Percentiles rank a stretch among this genome's conserved stretches.
phyloP scores from a whole-genome alignment of 148 eudicot species.

The Camellia lanceoleosa region DNA sequence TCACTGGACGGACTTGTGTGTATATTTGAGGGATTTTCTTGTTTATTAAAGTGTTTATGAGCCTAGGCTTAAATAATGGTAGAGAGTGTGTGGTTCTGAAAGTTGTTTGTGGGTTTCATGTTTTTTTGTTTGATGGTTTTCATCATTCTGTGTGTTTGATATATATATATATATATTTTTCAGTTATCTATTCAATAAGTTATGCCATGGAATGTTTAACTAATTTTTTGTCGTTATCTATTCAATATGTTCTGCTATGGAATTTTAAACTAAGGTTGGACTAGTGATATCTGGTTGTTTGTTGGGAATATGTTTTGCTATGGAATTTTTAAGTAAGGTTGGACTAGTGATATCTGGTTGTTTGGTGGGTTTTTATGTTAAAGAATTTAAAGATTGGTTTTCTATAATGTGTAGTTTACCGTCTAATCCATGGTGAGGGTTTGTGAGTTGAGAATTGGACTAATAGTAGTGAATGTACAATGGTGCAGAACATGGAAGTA shows the following conservation, averaged over 20 bases:
- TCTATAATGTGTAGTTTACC: not conserved
- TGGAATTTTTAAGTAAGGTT: not conserved
- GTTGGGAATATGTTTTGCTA: not conserved
- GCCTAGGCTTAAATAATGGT: not conserved
- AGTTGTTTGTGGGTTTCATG: not conserved
- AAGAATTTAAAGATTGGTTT: not conserved
- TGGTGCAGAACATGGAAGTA: constrained; percentile 78
- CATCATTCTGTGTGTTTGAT: not conserved
- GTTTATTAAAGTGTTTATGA: not conserved
- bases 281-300: not conserved
- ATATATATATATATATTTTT: not conserved
- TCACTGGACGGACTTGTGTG: not conserved
- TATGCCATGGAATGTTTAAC: not conserved
- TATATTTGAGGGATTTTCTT: not conserved
- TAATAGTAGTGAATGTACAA: constrained; percentile 12
- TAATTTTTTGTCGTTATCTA: not conserved
- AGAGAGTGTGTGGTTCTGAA: not conserved
- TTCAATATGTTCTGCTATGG: not conserved
- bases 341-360: not conserved
- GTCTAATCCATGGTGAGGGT: constrained; percentile 1
- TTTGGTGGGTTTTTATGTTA: not conserved
- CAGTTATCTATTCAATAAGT: not conserved
- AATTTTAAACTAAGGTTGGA: not conserved
- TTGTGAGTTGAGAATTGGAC: not conserved
- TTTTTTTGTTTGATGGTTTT: not conserved